Base-by-base conservation (phyloP, 148 eudicot genomes). In the Vaccinium darrowii region DNA sequence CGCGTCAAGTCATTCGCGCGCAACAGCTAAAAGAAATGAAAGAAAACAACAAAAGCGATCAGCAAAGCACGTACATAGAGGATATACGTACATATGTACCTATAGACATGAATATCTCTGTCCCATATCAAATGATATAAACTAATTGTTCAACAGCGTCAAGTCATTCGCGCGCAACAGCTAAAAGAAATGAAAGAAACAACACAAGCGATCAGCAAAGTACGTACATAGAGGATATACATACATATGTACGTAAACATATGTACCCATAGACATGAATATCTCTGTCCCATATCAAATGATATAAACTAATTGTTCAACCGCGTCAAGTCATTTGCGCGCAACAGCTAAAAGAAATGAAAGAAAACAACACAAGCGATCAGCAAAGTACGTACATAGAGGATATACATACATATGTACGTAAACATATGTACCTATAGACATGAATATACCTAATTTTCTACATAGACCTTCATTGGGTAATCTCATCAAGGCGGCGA, bases 401-500 rank as follows among this genome's bases (percentile, higher is more conserved):
- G 25, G 77, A 73, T 39, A 36, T 73, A 73, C 67, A 62, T 62
- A 62, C 50, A 73, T 73, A 76, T 19, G 27, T 54, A 21, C 72
- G 36, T n/a, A n/a, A 79, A 63, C 60, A 58, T 79, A 63, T 85
- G 79, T 65, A 72, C 82, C 69, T 65, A 27, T 51, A 51, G 12
- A 85, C 16, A 36, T 52, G 25, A 54, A 50, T 39, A 7, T 33
- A 21, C 13, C 84, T 54, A 65, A 57, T 7, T 51, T 65, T 7
- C 36, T 9, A 43, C 60, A 18, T 30, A 69, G 49, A 47, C 49
- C 8, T 69, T 63, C 13, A 58, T 50, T 84, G 76, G 51, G 87
- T 75, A 16, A 92, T 88, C 83, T 90, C 90, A 49, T 91, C 91
- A 49, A 94, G 92, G 76, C 88, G 90, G 30, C 86, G 86, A 87